Evolutionary conservation across 2,329 filamentous ascomycete species (phyloP).

Genomic region (Trichoderma pleuroti): DNA sequence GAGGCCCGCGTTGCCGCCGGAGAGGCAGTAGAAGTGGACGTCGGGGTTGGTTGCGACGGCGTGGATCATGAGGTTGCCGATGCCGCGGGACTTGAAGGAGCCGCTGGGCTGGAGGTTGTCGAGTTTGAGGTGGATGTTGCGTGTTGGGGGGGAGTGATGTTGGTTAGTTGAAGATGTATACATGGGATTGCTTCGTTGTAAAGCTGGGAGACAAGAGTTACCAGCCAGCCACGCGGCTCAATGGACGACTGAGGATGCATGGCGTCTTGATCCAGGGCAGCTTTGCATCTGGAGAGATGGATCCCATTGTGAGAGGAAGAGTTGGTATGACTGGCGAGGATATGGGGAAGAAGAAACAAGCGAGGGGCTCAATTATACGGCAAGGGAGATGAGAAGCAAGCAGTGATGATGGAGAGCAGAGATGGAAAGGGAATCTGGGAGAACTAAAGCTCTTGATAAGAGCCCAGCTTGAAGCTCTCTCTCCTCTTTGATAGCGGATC

Average conservation of each 20-base stretch:
- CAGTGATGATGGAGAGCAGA: not conserved
- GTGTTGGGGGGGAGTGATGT: constrained; percentile 25
- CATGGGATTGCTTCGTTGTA: not conserved
- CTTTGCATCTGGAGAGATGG: constrained; percentile 36
- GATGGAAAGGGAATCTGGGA: constrained; percentile 5
- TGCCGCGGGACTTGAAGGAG: constrained; percentile 79
- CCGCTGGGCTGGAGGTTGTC: constrained; percentile 81
- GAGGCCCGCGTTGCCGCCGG: constrained; percentile 80
- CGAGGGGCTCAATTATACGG: not conserved
- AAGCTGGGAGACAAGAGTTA: constrained; percentile 31
- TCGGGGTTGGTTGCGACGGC: constrained; percentile 32
- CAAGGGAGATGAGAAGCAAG: not conserved
- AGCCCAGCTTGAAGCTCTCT: not conserved
- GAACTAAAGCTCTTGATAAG: constrained; percentile 2
- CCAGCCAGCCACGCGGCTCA: constrained; percentile 71
- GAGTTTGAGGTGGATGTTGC: constrained; percentile 80
- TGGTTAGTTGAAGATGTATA: not conserved
- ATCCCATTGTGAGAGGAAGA: constrained; percentile 37
- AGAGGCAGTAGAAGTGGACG: constrained; percentile 74
- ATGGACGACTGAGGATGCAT: constrained; percentile 60
- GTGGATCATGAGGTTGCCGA: constrained; percentile 64
- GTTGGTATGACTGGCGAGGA: not conserved
- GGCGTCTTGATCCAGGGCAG: constrained; percentile 70
- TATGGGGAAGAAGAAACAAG: not conserved
- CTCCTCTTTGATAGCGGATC: not conserved